Evolutionary conservation across 768 basidiomycete species (phyloP).

Genomic region (Tephrocybe sp.): DNA sequence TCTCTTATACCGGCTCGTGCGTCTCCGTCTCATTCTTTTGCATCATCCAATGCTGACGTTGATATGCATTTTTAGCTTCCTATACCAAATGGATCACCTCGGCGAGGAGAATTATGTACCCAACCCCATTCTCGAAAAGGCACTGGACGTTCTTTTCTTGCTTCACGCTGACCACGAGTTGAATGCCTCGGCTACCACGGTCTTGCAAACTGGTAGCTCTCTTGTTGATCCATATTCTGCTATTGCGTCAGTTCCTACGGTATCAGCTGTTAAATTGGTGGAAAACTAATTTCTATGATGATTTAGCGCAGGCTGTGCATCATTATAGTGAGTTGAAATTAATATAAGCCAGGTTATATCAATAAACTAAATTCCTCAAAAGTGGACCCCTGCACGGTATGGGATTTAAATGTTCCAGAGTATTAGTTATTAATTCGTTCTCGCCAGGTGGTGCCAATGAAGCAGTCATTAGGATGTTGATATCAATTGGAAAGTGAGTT

Average conservation of each 20-base stretch:
- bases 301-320: conserved; percentile 77
- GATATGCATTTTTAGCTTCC: conserved; percentile 47
- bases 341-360: not conserved
- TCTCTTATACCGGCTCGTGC: conserved; percentile 83
- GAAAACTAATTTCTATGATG: not conserved
- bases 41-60: not conserved
- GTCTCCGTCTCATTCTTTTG: conserved; percentile 19
- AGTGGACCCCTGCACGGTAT: conserved; percentile 73
- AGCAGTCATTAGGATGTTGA: conserved; percentile 91
- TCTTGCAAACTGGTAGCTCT: conserved; percentile 85
- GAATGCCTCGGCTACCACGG: conserved; percentile 83
- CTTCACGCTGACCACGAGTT: conserved; percentile 90
- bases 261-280: not conserved
- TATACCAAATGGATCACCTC: conserved; percentile 89
- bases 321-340: conserved; percentile 64
- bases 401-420: conserved; percentile 4
- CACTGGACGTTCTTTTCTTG: conserved; percentile 84
- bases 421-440: conserved; percentile 3
- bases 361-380: not conserved
- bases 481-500: conserved; percentile 77
- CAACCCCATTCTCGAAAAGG: conserved; percentile 82
- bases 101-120: conserved; percentile 72
- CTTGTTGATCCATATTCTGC: conserved; percentile 90
- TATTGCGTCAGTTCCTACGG: conserved; percentile 51
- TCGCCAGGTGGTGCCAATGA: conserved; percentile 81